Evolutionary conservation across 1,284 basidiomycete species (phyloP).

Genomic region (Marasmius sp.): DNA sequence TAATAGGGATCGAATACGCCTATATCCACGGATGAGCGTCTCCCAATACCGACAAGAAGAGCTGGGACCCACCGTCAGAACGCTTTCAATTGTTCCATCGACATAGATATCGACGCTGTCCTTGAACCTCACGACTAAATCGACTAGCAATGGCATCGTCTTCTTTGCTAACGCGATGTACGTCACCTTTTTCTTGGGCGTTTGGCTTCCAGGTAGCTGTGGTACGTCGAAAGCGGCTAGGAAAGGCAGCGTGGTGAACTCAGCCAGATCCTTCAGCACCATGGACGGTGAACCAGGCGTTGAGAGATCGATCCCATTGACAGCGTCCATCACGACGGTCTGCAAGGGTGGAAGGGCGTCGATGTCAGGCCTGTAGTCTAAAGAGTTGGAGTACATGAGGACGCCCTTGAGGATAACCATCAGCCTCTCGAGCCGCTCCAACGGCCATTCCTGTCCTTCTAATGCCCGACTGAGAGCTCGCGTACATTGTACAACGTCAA

Average conservation of each 20-base stretch:
- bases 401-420: slow-evolving; percentile 81
- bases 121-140: slow-evolving; percentile 69
- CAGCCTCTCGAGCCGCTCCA: slow-evolving; percentile 63
- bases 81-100: slow-evolving; percentile 80
- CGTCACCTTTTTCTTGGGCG: slow-evolving; percentile 66
- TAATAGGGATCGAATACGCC: slow-evolving; percentile 89
- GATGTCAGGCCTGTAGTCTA: slow-evolving; percentile 86
- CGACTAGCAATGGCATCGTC: slow-evolving; percentile 80
- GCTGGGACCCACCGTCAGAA: slow-evolving; percentile 67
- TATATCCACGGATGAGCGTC: slow-evolving; percentile 28
- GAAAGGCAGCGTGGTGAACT: slow-evolving; percentile 85
- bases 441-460: slow-evolving; percentile 60
- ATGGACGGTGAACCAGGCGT: slow-evolving; percentile 66
- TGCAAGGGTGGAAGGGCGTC: slow-evolving; percentile 85
- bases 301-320: slow-evolving; percentile 67
- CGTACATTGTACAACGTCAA: slow-evolving; percentile 70
- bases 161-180: slow-evolving; percentile 88
- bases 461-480: slow-evolving; percentile 48
- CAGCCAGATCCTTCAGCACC: slow-evolving; percentile 81
- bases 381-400: slow-evolving; percentile 79
- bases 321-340: slow-evolving; percentile 67
- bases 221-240: slow-evolving; percentile 68
- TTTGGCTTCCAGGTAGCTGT: slow-evolving; percentile 29
- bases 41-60: background rate
- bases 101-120: slow-evolving; percentile 64